Evolutionary conservation across 2,329 filamentous ascomycete genomes (phyloP).

Genomic region (Aureobasidium uvarum): DNA sequence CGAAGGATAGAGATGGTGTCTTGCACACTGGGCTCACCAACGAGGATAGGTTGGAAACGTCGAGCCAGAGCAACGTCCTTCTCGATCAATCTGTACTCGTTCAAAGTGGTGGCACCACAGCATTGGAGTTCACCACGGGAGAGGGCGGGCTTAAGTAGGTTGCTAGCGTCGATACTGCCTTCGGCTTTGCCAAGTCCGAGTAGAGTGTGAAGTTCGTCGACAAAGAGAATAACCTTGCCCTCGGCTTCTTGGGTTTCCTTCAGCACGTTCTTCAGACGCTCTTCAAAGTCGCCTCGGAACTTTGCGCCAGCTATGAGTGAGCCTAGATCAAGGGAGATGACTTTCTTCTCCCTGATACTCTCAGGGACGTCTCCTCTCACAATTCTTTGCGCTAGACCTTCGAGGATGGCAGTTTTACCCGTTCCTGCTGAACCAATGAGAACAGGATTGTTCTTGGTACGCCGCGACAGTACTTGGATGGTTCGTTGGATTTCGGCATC

Average conservation of each 20-base stretch:
- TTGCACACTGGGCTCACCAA: conserved; percentile 86
- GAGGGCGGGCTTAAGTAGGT: conserved; percentile 89
- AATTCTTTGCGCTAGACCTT: conserved; percentile 86
- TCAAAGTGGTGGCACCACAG: conserved; percentile 89
- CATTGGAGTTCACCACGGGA: conserved; percentile 91
- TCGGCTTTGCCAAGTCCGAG: conserved; percentile 92
- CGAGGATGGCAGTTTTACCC: conserved; percentile 89
- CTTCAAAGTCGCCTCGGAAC: conserved; percentile 94
- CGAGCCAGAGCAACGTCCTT: conserved; percentile 92
- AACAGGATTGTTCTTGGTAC: conserved; percentile 95
- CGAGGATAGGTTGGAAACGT: conserved; percentile 89
- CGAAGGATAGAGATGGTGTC: conserved; percentile 94
- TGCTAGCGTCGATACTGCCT: conserved; percentile 94
- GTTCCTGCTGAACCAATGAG: conserved; percentile 90
- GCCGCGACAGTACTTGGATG: conserved; percentile 86
- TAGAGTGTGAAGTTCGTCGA: conserved; percentile 90
- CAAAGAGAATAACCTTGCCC: conserved; percentile 88
- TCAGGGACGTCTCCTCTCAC: conserved; percentile 91
- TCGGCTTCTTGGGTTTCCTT: conserved; percentile 88
- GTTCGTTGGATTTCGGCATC: conserved; percentile 90
- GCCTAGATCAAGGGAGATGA: conserved; percentile 83
- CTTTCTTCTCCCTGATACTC: conserved; percentile 90
- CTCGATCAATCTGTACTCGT: conserved; percentile 89
- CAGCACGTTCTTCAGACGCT: conserved; percentile 84
- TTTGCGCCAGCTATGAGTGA: conserved; percentile 94